Conservation (phyloP, 129 eudicot genomes). For the Flaveria bidentis region DNA sequence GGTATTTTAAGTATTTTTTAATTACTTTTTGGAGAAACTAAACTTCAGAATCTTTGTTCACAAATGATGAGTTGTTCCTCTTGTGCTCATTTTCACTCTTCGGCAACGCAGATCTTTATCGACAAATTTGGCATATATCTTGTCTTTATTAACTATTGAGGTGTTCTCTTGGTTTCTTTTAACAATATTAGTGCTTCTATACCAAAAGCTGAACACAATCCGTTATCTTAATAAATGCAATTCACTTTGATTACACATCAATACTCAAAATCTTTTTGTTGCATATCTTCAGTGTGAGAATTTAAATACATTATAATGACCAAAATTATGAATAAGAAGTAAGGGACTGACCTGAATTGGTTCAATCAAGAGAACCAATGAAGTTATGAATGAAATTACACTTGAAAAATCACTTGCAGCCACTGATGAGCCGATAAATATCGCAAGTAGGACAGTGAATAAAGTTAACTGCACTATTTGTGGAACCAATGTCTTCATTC, state of each 20-base stretch:
- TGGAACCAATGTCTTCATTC: conserved; percentile 86
- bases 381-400: conserved; percentile 72
- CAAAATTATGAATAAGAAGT: not conserved
- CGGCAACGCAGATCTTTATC: too few species aligned
- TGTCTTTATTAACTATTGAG: too few species aligned
- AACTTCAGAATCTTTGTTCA: too few species aligned
- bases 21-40: too few species aligned
- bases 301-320: conserved; percentile 6
- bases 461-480: conserved; percentile 69
- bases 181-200: too few species aligned
- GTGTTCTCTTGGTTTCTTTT: too few species aligned
- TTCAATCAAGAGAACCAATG: conserved; percentile 74
- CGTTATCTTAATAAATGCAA: too few species aligned
- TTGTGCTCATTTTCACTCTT: too few species aligned
- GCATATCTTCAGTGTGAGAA: not conserved
- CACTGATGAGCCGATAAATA: conserved; percentile 57
- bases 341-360: conserved; percentile 73
- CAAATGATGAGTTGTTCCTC: too few species aligned
- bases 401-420: conserved; percentile 56
- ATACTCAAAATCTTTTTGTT: not conserved
- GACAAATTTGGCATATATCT: too few species aligned
- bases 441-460: conserved; percentile 55
- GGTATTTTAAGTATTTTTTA: too few species aligned
- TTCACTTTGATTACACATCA: not conserved
- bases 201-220: too few species aligned